Evolutionary conservation across 208 protist genomes (phyloP).

Genomic region (Wallacemonas collosoma): DNA sequence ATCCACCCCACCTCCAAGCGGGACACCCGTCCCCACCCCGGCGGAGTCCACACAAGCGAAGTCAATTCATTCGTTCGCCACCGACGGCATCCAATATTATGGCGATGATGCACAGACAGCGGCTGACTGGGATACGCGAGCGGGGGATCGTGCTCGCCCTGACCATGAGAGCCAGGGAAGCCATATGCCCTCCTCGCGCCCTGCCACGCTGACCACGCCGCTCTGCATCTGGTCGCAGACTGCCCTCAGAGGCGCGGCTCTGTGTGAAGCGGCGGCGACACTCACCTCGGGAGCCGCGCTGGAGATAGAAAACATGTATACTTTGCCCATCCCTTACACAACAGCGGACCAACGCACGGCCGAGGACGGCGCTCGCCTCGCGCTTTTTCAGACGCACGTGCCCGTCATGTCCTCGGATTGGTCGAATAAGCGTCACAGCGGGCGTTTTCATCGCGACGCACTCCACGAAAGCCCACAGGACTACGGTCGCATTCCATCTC

Average conservation of each 20-base stretch:
- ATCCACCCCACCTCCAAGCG: no score
- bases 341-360: neutral
- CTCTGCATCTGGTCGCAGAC: neutral
- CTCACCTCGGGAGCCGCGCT: neutral
- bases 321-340: neutral
- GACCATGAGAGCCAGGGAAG: neutral
- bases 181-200: neutral
- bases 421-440: neutral
- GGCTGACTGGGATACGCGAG: neutral
- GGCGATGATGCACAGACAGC: no score
- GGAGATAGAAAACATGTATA: neutral
- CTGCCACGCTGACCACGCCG: neutral
- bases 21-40: no score
- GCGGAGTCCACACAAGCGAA: no score
- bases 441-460: neutral
- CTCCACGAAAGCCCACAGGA: neutral
- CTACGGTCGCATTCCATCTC: neutral
- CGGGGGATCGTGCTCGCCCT: neutral
- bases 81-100: no score
- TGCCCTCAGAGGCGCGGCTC: neutral
- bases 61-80: no score
- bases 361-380: constrained; percentile 2
- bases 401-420: constrained; percentile 7
- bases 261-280: constrained; percentile 1
- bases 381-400: neutral